These are phyloP conservation scores for Leccinum sublutescens DNA, from an alignment of 768 basidiomycete species.

Conservation along the genomic window DNA sequence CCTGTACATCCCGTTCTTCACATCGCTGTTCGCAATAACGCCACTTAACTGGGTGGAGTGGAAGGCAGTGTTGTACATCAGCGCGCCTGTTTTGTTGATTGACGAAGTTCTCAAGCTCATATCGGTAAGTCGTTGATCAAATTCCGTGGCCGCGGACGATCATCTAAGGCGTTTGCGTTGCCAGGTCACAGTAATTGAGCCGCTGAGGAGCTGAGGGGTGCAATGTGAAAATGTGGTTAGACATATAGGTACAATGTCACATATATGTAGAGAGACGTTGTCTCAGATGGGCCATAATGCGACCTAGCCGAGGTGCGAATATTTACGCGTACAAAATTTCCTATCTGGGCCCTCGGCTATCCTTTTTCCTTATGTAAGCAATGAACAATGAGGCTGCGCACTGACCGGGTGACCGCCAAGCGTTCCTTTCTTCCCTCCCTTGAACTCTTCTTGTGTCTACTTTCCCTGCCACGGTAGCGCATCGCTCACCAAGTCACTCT, in stretches of 20 bases:
- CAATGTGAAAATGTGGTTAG: background rate
- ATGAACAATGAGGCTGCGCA: background rate
- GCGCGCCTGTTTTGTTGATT: conserved; percentile 82
- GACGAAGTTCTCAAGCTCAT: conserved; percentile 90
- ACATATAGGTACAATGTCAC: background rate
- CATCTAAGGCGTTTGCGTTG: background rate
- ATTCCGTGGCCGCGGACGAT: background rate
- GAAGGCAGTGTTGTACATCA: conserved; percentile 88
- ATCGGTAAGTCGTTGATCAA: conserved; percentile 47
- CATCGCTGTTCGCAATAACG: conserved; percentile 84
- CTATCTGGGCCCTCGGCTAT: background rate
- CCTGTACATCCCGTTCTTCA: conserved; percentile 96
- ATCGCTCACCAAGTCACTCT: conserved; percentile 22
- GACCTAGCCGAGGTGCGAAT: background rate
- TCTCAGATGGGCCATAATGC: background rate
- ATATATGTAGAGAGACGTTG: background rate
- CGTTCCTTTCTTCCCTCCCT: background rate
- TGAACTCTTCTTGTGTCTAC: conserved; percentile 6
- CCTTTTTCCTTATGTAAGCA: background rate
- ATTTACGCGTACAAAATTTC: background rate
- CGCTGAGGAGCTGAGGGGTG: conserved; percentile 46
- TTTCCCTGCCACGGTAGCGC: conserved; percentile 1
- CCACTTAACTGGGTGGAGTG: conserved; percentile 95
- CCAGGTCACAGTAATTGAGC: conserved; percentile 58
- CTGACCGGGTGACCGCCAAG: background rate